phyloP scores from a whole-genome alignment of 2,329 filamentous ascomycete species.

The Neopestalotiopsis clavispora region DNA sequence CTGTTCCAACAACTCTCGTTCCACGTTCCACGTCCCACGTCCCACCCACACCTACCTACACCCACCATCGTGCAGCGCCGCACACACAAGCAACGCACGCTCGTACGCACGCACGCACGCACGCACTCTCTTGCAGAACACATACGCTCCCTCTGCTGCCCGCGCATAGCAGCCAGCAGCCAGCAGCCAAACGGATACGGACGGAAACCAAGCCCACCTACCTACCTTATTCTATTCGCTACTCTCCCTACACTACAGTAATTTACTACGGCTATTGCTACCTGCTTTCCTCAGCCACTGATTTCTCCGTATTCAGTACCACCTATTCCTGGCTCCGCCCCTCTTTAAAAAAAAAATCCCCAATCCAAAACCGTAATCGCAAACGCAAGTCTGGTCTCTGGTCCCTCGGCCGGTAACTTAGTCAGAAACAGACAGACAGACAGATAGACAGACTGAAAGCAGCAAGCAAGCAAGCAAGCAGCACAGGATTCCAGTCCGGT shows the following conservation, averaged over 20 bases:
- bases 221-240: neutral
- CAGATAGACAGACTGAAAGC: too few species aligned
- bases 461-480: too few species aligned
- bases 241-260: neutral
- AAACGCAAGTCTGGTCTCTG: neutral
- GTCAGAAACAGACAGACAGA: neutral
- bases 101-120: neutral
- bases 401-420: neutral
- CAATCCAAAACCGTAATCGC: neutral
- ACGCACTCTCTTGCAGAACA: neutral
- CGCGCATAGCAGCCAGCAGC: too few species aligned
- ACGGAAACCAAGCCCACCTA: neutral
- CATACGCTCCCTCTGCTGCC: too few species aligned
- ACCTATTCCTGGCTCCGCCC: neutral
- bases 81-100: neutral
- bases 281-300: neutral
- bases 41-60: conserved; percentile 3
- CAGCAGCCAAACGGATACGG: neutral
- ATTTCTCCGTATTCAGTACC: neutral
- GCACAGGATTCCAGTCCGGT: neutral
- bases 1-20: neutral
- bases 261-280: neutral
- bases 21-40: neutral
- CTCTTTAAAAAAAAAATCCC: neutral
- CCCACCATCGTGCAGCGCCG: neutral